Evolutionary conservation across 768 basidiomycete genomes (phyloP).

Genomic region (Collybiopsis luxurians): DNA sequence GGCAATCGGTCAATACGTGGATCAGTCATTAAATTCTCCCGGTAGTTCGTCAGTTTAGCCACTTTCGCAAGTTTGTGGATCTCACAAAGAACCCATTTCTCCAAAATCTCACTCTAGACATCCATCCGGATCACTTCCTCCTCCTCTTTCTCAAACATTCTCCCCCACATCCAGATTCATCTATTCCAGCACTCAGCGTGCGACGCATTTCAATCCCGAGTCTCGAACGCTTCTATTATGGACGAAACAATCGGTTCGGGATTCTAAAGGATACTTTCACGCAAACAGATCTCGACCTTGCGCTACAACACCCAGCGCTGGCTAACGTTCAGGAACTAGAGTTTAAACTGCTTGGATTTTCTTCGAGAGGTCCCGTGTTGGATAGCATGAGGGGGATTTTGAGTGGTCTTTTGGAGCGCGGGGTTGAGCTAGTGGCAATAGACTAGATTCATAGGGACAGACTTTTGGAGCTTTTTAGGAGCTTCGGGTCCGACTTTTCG

Average conservation of each 20-base stretch:
- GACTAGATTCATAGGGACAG: background rate
- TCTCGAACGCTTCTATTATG: background rate
- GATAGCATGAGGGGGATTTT: background rate
- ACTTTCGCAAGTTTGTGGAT: constrained; percentile 3
- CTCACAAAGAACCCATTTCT: background rate
- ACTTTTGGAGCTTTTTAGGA: constrained; percentile 16
- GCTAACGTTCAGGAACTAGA: background rate
- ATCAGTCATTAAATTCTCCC: background rate
- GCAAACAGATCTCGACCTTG: background rate
- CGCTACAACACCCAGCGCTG: background rate
- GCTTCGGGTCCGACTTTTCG: background rate
- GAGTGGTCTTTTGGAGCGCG: background rate
- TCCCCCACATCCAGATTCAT: background rate
- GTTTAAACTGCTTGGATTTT: background rate
- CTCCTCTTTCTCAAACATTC: constrained; percentile 1
- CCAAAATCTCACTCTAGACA: background rate
- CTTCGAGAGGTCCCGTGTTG: background rate
- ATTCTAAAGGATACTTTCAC: background rate
- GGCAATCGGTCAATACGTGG: background rate
- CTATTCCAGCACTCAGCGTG: background rate
- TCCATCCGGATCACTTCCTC: background rate
- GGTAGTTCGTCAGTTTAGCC: background rate
- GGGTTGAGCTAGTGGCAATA: background rate
- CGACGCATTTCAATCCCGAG: background rate
- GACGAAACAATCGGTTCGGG: background rate